Percentiles rank a stretch among this genome's conserved stretches.
phyloP scores from a whole-genome alignment of 2,329 filamentous ascomycete genomes.

The Pseudogymnoascus sp. region DNA sequence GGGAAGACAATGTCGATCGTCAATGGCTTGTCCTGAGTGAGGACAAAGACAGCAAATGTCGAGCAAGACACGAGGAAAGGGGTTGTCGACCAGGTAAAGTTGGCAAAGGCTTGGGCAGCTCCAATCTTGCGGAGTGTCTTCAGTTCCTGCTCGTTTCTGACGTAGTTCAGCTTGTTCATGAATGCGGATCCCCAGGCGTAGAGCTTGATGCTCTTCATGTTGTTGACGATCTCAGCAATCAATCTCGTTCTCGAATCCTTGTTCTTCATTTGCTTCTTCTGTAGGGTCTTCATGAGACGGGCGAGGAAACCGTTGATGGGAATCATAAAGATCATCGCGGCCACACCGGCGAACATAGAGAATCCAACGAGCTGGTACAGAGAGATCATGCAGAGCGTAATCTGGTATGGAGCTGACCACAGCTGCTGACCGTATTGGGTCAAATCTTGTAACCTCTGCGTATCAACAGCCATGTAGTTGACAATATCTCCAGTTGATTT shows the following conservation, averaged over 20 bases:
- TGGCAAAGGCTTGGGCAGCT: conserved; percentile 85
- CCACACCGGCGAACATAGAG: conserved; percentile 93
- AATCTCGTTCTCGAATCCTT: conserved; percentile 89
- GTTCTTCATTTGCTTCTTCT: conserved; percentile 98
- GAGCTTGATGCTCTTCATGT: conserved; percentile 99
- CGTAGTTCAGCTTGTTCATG: conserved; percentile 93
- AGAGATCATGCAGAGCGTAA: conserved; percentile 88
- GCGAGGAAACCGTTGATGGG: conserved; percentile 91
- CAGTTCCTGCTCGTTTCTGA: conserved; percentile 91
- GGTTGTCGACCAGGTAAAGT: conserved; percentile 96
- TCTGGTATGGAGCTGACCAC: conserved; percentile 97
- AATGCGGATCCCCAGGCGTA: conserved; percentile 97
- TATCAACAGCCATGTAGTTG: conserved; percentile 98
- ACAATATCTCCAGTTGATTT: conserved; percentile 98
- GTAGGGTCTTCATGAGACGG: conserved; percentile 84
- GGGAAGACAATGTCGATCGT: conserved; percentile 96
- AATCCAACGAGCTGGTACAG: conserved; percentile 90
- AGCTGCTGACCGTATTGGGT: conserved; percentile 92
- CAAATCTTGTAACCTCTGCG: conserved; percentile 87
- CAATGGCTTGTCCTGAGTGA: conserved; percentile 72
- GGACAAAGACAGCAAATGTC: conserved; percentile 89
- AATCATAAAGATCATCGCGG: conserved; percentile 95
- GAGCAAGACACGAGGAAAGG: conserved; percentile 96
- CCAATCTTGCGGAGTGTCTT: conserved; percentile 96
- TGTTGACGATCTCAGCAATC: conserved; percentile 97